Evolutionary conservation across 108 stramenopile genomes (phyloP).

Genomic region (Chaetoceros muelleri): DNA sequence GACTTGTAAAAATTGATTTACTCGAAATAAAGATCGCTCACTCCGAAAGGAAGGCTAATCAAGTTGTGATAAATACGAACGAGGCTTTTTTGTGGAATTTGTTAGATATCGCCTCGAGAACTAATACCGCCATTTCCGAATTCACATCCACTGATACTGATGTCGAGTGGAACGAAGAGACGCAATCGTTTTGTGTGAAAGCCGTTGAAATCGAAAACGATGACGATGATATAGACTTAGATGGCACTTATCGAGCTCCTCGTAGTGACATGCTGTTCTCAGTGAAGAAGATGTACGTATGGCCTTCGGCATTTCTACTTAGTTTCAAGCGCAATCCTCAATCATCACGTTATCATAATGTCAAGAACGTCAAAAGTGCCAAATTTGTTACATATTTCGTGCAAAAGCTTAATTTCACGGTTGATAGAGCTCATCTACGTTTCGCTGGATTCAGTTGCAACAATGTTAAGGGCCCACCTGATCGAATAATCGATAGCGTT

Average conservation of each 20-base stretch:
- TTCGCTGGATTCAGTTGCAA: conserved; percentile 62
- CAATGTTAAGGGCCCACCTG: conserved; percentile 69
- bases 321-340: conserved; percentile 75
- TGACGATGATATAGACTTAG: conserved; percentile 23
- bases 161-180: conserved; percentile 55
- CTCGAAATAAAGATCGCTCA: conserved; percentile 73
- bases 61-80: conserved; percentile 58
- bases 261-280: conserved; percentile 56
- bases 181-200: conserved; percentile 47
- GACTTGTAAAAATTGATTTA: conserved; percentile 61
- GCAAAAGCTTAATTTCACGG: conserved; percentile 62
- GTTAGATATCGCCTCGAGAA: conserved; percentile 59
- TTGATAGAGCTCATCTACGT: conserved; percentile 63
- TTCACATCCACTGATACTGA: conserved; percentile 49
- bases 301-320: conserved; percentile 58
- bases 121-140: conserved; percentile 54
- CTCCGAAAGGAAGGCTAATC: conserved; percentile 42
- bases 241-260: conserved; percentile 44
- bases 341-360: conserved; percentile 37
- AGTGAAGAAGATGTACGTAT: conserved; percentile 51
- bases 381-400: conserved; percentile 75
- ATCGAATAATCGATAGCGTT: conserved; percentile 60
- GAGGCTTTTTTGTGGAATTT: conserved; percentile 82
- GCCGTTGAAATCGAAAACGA: conserved; percentile 27
- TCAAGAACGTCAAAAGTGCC: conserved; percentile 40